Evolutionary conservation across 164 flowering plant species (phyloP).

Genomic region (Vitis labrusca): DNA sequence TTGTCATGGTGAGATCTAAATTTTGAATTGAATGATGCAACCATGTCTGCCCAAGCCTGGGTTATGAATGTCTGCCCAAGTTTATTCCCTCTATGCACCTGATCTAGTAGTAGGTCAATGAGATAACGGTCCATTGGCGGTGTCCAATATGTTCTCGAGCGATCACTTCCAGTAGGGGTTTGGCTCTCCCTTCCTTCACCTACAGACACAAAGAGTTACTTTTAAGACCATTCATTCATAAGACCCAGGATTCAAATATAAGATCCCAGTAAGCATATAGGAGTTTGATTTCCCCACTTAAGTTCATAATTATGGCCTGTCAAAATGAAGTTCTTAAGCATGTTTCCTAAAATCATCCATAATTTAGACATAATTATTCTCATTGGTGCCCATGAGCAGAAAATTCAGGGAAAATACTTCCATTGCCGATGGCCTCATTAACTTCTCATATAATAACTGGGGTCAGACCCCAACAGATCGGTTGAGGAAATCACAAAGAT

Average conservation of each 20-base stretch:
- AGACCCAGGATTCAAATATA: no score
- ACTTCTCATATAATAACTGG: background rate
- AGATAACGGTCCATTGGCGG: slow-evolving; percentile 59
- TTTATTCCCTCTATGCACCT: slow-evolving; percentile 49
- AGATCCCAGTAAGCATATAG: background rate
- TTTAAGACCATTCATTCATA: no score
- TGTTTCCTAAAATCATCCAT: background rate
- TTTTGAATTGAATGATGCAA: slow-evolving; percentile 36
- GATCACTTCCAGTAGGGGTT: slow-evolving; percentile 17
- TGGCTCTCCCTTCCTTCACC: slow-evolving; percentile 30
- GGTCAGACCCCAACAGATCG: no score
- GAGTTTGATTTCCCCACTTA: background rate
- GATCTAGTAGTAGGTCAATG: slow-evolving; percentile 47
- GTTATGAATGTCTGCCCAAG: slow-evolving; percentile 48
- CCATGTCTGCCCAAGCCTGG: slow-evolving; percentile 51
- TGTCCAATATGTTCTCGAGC: slow-evolving; percentile 58
- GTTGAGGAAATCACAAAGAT: no score
- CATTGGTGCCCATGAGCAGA: background rate
- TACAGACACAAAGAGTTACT: slow-evolving; percentile 3
- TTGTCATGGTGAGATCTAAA: slow-evolving; percentile 41
- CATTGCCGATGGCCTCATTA: no score
- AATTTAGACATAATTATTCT: background rate
- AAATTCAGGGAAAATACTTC: background rate
- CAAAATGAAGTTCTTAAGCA: no score
- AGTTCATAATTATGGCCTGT: background rate